These are phyloP conservation scores for Glaciozyma antarctica DNA, from an alignment of 768 basidiomycete genomes.

Conservation along the genomic window DNA sequence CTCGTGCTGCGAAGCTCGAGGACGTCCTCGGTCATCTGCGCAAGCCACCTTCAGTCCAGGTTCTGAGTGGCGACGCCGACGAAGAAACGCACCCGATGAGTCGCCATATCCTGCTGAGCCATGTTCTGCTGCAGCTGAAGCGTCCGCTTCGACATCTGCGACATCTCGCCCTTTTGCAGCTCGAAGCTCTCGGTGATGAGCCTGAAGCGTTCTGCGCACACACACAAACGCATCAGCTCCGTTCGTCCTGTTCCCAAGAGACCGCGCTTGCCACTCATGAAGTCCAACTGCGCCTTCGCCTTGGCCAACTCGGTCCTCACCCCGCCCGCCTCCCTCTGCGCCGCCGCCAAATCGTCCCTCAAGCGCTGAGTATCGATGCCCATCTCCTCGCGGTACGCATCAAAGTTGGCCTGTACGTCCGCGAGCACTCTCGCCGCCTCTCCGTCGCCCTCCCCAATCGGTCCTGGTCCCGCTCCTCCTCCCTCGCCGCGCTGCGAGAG, in stretches of 20 bases:
- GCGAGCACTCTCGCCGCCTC: constrained; percentile 52
- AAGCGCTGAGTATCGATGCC: constrained; percentile 62
- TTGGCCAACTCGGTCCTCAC: constrained; percentile 64
- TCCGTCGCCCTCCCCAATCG: constrained; percentile 33
- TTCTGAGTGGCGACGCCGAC: neutral
- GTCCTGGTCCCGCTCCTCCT: constrained; percentile 38
- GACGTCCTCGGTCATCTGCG: constrained; percentile 31
- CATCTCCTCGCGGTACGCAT: constrained; percentile 69
- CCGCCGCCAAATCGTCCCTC: constrained; percentile 56
- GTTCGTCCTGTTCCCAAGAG: neutral
- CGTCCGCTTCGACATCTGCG: constrained; percentile 58
- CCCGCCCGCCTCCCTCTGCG: constrained; percentile 61
- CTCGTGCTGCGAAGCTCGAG: constrained; percentile 26
- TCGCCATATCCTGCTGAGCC: constrained; percentile 65
- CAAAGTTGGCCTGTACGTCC: constrained; percentile 69
- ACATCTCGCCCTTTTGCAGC: constrained; percentile 56
- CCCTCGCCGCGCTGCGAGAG: constrained; percentile 50
- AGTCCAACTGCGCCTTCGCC: constrained; percentile 71
- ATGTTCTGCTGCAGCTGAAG: constrained; percentile 64
- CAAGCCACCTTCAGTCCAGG: neutral
- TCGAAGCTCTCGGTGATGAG: constrained; percentile 54
- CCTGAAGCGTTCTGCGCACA: constrained; percentile 37
- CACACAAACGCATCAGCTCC: neutral
- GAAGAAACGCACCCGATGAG: constrained; percentile 53
- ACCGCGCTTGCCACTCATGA: constrained; percentile 53